A percentile compares a stretch with the other conserved stretches of the same genome.
Evolutionary conservation across 306 rosid species (phyloP).

Genomic region (Cucurbita maxima): DNA sequence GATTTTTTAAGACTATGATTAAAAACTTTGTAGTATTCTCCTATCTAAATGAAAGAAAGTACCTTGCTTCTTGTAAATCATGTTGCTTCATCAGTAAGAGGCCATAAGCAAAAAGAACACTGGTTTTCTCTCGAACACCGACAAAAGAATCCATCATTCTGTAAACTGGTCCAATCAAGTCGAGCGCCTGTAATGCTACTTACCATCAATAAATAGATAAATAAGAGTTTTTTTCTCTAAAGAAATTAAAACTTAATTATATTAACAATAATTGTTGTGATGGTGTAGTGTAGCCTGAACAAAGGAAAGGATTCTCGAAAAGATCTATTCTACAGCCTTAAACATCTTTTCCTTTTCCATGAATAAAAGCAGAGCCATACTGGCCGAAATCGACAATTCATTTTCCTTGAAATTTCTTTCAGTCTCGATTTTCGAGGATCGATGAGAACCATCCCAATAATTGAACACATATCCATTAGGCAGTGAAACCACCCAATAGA

Average conservation of each 20-base stretch:
- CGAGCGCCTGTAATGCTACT: conserved; percentile 63
- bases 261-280: conserved; percentile 4
- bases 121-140: conserved; percentile 96
- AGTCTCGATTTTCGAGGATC: too few relatives aligned
- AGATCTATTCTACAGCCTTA: background rate
- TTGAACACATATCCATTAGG: too few relatives aligned
- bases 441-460: too few relatives aligned
- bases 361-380: too few relatives aligned
- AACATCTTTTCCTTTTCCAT: too few relatives aligned
- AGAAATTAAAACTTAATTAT: background rate
- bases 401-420: too few relatives aligned
- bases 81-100: conserved; percentile 85
- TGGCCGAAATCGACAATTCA: too few relatives aligned
- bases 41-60: background rate
- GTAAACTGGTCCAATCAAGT: conserved; percentile 80
- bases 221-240: background rate
- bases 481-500: too few relatives aligned
- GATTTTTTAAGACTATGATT: too few relatives aligned
- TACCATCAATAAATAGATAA: background rate
- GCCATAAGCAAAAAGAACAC: conserved; percentile 83
- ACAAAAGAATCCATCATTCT: conserved; percentile 88
- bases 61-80: conserved; percentile 96
- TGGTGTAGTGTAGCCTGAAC: background rate
- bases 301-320: background rate
- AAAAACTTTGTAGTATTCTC: background rate